These are phyloP conservation scores for Malus orientalis DNA, from an alignment of 306 rosid species.

Conservation along the genomic window DNA sequence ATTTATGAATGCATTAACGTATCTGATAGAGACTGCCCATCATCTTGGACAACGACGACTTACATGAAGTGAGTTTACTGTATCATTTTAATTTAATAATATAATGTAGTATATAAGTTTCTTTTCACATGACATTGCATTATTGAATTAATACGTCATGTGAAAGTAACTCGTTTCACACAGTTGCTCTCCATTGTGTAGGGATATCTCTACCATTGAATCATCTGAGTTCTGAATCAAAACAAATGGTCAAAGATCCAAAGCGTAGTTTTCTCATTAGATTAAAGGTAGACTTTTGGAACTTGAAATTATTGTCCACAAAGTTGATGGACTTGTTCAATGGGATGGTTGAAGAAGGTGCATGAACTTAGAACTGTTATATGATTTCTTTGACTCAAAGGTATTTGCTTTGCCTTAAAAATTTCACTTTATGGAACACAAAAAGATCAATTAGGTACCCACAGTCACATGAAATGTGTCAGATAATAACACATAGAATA, in stretches of 20 bases:
- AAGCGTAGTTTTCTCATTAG: not conserved
- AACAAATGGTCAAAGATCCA: not conserved
- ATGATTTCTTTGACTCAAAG: constrained; percentile 25
- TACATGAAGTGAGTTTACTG: no score
- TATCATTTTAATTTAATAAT: no score
- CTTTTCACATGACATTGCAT: no score
- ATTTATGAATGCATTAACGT: constrained; percentile 35
- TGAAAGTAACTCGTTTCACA: no score
- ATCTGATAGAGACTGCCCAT: constrained; percentile 49
- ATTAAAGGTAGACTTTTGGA: not conserved
- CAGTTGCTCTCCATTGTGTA: no score
- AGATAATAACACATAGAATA: constrained; percentile 13
- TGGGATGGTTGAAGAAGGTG: constrained; percentile 20
- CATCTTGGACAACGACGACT: constrained; percentile 28
- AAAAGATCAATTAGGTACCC: constrained; percentile 36
- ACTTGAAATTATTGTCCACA: not conserved
- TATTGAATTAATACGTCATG: no score
- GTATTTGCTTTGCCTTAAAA: constrained; percentile 19
- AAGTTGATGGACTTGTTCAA: not conserved
- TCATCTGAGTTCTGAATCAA: no score
- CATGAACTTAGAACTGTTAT: constrained; percentile 38
- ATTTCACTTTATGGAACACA: constrained; percentile 19
- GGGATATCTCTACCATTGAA: no score
- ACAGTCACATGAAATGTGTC: constrained; percentile 78
- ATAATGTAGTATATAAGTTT: no score